Evolutionary conservation across 163 green algal species (phyloP).

Genomic region (Coccomyxa subellipsoidea): DNA sequence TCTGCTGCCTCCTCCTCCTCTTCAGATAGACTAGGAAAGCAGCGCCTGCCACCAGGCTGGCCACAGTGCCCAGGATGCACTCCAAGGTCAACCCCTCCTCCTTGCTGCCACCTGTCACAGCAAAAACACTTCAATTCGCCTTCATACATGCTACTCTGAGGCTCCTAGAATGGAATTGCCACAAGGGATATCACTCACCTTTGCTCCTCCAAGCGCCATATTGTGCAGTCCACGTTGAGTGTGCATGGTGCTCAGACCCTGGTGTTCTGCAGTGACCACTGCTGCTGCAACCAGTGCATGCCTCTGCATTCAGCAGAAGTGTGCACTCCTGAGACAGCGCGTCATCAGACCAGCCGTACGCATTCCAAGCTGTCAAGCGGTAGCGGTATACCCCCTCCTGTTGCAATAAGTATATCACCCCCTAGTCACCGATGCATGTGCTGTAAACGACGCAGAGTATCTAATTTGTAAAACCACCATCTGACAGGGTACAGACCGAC

Average conservation of each 20-base stretch:
- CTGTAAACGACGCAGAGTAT: too few relatives aligned
- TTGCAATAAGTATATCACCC: too few relatives aligned
- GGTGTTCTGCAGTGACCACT: background rate
- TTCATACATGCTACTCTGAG: too few relatives aligned
- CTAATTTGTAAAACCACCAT: too few relatives aligned
- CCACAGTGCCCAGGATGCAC: background rate
- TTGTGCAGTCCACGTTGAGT: background rate
- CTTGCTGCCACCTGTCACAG: too few relatives aligned
- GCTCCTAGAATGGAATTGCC: too few relatives aligned
- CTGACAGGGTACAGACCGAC: too few relatives aligned
- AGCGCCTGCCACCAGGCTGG: background rate
- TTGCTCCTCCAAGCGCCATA: background rate
- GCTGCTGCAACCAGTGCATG: background rate
- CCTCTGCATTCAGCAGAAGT: background rate
- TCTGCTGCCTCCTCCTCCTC: background rate
- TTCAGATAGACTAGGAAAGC: background rate
- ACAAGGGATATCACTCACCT: too few relatives aligned
- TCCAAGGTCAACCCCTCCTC: background rate
- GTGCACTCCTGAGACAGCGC: slow-evolving; percentile 5
- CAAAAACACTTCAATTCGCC: too few relatives aligned
- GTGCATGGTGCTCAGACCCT: background rate
- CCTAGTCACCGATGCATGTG: too few relatives aligned
- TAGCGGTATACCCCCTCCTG: slow-evolving; percentile 27
- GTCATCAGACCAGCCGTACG: slow-evolving; percentile 34
- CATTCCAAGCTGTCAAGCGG: slow-evolving; percentile 41